These are phyloP conservation scores for Neopestalotiopsis rosae DNA, from an alignment of 2,329 filamentous ascomycete genomes.

Conservation along the genomic window DNA sequence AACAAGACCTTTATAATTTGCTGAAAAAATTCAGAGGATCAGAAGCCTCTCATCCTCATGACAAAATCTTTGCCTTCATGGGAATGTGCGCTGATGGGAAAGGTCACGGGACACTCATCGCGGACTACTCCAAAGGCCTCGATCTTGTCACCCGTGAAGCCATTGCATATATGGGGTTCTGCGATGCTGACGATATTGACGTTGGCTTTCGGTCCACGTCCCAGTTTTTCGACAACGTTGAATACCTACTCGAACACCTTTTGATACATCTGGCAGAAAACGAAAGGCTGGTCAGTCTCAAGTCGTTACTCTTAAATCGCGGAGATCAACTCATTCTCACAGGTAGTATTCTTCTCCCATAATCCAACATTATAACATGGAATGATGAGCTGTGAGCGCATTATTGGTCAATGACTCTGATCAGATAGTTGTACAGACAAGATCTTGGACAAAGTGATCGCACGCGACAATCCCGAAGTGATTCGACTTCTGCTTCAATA, in stretches of 20 bases:
- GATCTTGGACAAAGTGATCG: too few species aligned
- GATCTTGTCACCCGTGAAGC: neutral
- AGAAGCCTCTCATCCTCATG: neutral
- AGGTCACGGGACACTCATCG: neutral
- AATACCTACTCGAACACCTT: neutral
- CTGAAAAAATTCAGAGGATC: neutral
- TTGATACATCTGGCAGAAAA: neutral
- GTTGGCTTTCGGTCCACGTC: too few species aligned
- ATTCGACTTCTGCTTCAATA: too few species aligned
- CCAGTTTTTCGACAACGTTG: neutral
- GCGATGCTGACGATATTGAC: neutral
- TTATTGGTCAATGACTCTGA: neutral
- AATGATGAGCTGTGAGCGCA: too few species aligned
- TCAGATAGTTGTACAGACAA: neutral
- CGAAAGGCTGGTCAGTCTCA: neutral
- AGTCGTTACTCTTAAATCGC: neutral
- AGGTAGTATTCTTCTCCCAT: neutral
- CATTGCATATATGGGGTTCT: neutral
- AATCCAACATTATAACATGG: accelerated
- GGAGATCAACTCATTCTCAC: neutral
- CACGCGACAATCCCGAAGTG: neutral
- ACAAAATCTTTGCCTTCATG: neutral
- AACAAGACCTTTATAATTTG: neutral
- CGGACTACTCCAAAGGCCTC: neutral
- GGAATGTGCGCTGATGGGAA: neutral